Conservation (phyloP, 306 rosid species). For the Prunus mira region DNA sequence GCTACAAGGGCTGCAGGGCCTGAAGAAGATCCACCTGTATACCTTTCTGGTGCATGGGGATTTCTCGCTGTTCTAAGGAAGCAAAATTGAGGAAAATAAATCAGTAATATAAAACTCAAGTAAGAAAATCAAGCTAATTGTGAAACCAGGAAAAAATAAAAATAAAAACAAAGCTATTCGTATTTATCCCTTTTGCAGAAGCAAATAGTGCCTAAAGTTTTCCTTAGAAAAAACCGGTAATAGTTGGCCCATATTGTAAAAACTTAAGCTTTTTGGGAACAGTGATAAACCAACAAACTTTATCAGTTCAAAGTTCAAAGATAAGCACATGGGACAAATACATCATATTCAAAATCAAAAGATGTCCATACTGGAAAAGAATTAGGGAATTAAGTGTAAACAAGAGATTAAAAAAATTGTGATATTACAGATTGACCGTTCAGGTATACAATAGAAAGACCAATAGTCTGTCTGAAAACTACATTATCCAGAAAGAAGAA, state of each 20-base stretch:
- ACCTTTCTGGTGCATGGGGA: conserved; percentile 92
- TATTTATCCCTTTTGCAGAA: background rate
- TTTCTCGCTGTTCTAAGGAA: conserved; percentile 76
- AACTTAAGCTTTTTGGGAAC: background rate
- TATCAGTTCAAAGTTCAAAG: background rate
- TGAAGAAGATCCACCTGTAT: conserved; percentile 97
- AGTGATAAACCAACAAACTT: background rate
- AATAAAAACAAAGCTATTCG: conserved; percentile 6
- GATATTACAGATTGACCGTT: background rate
- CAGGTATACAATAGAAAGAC: background rate
- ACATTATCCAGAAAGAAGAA: background rate
- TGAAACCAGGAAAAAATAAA: background rate
- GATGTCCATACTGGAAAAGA: background rate
- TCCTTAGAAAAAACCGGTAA: background rate
- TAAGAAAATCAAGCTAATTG: conserved; percentile 12
- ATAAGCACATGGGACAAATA: background rate
- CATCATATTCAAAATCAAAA: background rate
- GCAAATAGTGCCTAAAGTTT: background rate
- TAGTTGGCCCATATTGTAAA: background rate
- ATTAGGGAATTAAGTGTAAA: background rate
- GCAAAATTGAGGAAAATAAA: conserved; percentile 16
- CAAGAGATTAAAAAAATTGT: background rate
- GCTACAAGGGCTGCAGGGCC: conserved; percentile 99
- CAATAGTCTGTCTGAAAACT: background rate
- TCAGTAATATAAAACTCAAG: background rate